Evolutionary conservation across 2,329 filamentous ascomycete genomes (phyloP).

Genomic region (Rugonectria rugulosa): DNA sequence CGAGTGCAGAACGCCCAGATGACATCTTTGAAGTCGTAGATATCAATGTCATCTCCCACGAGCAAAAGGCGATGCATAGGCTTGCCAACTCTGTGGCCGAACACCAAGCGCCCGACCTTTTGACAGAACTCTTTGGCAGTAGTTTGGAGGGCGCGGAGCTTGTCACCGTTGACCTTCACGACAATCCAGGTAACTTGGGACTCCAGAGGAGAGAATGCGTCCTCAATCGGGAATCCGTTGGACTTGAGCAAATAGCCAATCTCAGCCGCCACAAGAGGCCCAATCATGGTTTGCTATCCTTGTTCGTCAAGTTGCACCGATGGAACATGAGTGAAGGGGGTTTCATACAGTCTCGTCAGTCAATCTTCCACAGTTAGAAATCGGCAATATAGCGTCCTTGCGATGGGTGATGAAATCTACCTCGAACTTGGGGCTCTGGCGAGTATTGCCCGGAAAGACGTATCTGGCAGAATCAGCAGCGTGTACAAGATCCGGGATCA

Average conservation of each 20-base stretch:
- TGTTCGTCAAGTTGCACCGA: background rate
- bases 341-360: slow-evolving; percentile 23
- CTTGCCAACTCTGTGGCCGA: slow-evolving; percentile 49
- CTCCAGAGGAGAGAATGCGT: slow-evolving; percentile 54
- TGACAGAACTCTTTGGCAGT: slow-evolving; percentile 48
- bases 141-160: slow-evolving; percentile 63
- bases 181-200: slow-evolving; percentile 57
- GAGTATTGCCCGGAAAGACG: slow-evolving; percentile 18
- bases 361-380: slow-evolving; percentile 22
- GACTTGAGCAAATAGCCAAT: slow-evolving; percentile 19
- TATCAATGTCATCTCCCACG: slow-evolving; percentile 58
- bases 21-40: slow-evolving; percentile 54
- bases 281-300: slow-evolving; percentile 29
- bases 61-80: slow-evolving; percentile 55
- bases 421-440: slow-evolving; percentile 13
- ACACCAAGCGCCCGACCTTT: slow-evolving; percentile 52
- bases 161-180: slow-evolving; percentile 64
- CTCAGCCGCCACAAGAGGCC: slow-evolving; percentile 26
- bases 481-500: too few relatives aligned
- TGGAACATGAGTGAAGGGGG: background rate
- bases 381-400: slow-evolving; percentile 21
- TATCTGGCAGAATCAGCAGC: slow-evolving; percentile 16
- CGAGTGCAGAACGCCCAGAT: slow-evolving; percentile 58
- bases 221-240: slow-evolving; percentile 50
- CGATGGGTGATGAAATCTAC: slow-evolving; percentile 23